These are phyloP conservation scores for Colletotrichum caudatum DNA, from an alignment of 2,329 filamentous ascomycete species.

Conservation along the genomic window DNA sequence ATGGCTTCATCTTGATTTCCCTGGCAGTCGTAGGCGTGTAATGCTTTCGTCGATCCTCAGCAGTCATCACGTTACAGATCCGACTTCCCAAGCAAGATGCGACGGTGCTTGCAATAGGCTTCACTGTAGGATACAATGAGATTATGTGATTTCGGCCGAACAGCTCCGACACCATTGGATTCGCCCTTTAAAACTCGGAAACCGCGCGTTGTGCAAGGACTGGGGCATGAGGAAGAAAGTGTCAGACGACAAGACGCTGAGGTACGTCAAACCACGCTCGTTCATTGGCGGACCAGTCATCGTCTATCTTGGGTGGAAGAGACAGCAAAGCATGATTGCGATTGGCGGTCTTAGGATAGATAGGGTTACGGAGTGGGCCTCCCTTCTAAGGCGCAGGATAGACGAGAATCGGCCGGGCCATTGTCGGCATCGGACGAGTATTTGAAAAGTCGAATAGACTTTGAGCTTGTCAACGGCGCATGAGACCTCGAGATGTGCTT, in stretches of 20 bases:
- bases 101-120: background rate
- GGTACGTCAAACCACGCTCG: slow-evolving; percentile 6
- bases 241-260: slow-evolving; percentile 6
- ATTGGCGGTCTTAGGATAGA: slow-evolving; percentile 23
- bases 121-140: background rate
- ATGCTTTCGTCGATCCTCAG: background rate
- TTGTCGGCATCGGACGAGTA: slow-evolving; percentile 24
- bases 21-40: background rate
- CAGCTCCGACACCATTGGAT: too few relatives aligned
- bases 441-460: background rate
- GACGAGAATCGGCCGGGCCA: slow-evolving; percentile 20
- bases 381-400: background rate
- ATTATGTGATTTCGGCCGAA: background rate
- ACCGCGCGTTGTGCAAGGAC: background rate
- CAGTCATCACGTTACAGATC: too few relatives aligned
- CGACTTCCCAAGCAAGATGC: too few relatives aligned
- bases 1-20: background rate
- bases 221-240: slow-evolving; percentile 19
- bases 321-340: slow-evolving; percentile 6
- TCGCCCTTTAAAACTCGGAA: too few relatives aligned
- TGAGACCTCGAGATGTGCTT: slow-evolving; percentile 19
- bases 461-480: slow-evolving; percentile 15
- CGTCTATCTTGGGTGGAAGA: background rate
- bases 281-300: background rate
- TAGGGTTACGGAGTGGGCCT: background rate